Percentiles rank a stretch among this genome's conserved stretches.
phyloP scores from a whole-genome alignment of 2,329 filamentous ascomycete genomes.

The Dichotomopilus funicola region DNA sequence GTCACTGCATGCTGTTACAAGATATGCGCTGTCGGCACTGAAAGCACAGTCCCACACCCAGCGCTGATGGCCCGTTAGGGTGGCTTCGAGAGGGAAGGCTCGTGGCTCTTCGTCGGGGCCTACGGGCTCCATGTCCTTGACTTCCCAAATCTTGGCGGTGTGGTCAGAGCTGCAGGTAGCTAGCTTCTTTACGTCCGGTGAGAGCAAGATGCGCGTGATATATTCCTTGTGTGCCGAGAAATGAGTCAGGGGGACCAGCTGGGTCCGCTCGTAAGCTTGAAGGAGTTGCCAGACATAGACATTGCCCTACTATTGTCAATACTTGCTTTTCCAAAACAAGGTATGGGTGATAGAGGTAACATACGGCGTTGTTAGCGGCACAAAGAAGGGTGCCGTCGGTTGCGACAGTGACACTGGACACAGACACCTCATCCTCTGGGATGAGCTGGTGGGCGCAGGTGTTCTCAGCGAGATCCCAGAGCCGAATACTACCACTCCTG shows the following conservation, averaged over 20 bases:
- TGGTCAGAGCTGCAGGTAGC: slow-evolving; percentile 93
- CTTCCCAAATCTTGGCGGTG: slow-evolving; percentile 92
- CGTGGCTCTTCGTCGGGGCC: slow-evolving; percentile 35
- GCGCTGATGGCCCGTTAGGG: slow-evolving; percentile 81
- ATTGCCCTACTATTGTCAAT: slow-evolving; percentile 59
- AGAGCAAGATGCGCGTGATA: slow-evolving; percentile 85
- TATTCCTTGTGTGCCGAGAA: slow-evolving; percentile 90
- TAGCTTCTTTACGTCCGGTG: slow-evolving; percentile 87
- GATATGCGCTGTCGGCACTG: slow-evolving; percentile 84
- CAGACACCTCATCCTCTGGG: slow-evolving; percentile 88
- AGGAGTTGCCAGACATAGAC: slow-evolving; percentile 96
- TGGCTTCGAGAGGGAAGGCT: slow-evolving; percentile 76
- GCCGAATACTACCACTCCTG: slow-evolving; percentile 80
- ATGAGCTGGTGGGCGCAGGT: slow-evolving; percentile 95
- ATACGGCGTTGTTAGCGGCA: slow-evolving; percentile 83
- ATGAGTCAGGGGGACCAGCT: slow-evolving; percentile 77
- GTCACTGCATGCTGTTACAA: slow-evolving; percentile 89
- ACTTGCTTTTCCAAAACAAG: background rate
- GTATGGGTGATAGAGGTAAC: slow-evolving; percentile 19
- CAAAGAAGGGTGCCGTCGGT: slow-evolving; percentile 89
- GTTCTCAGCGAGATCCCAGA: slow-evolving; percentile 97
- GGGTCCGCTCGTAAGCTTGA: slow-evolving; percentile 73
- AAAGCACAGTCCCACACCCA: slow-evolving; percentile 99
- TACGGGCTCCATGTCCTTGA: slow-evolving; percentile 58
- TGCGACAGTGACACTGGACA: slow-evolving; percentile 91